Evolutionary conservation across 257 asterid genomes (phyloP), one percentile per base, ranked within the genome.

Genomic region (Nicotiana attenuata): DNA sequence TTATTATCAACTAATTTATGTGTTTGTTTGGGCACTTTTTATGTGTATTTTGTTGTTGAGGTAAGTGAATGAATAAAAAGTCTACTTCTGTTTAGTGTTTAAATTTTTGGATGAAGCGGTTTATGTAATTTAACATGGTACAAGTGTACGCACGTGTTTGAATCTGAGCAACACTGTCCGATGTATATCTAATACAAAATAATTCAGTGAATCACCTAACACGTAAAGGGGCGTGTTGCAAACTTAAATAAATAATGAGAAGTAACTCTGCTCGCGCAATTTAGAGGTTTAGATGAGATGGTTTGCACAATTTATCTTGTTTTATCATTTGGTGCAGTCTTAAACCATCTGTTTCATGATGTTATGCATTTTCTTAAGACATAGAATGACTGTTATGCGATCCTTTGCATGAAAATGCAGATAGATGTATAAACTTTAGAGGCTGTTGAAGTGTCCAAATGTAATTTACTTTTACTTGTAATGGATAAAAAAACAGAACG

Each of bases 401-500:
- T 47, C 59, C 20, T 16, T 45, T 71, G 59, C 59, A 22, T 71
- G 38, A 71, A 31, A 68, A 68, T 68, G 15, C 78, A 22, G 60
- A 71, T 71, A 38, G 14, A 22, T 13, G 20, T 71, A 41, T 20
- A 45, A 20, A 13, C 60, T 71, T 41, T 22, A 45, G 33, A 71
- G 78, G 78, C 35, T 45, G 78, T 71, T 45, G 35, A 71, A 71
- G 22, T 13, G 20, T 69, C n/a, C 5, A 3, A 67, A 10, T 41
- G 47, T 47, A 45, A 50, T 47, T 73, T 73, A 24, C 63, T 47
- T 73, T 75, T 50, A 9, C 7, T 81, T 81, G 63, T 24, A 5
- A 73, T 56, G 80, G 31, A 31, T 75, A 3, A 33, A 82, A 9
- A 33, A 84, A 33, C 87, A 87, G 91, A 83, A 83, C 66, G 35